Evolutionary conservation across 2,329 filamentous ascomycete genomes (phyloP).

Genomic region (Fusarium sp.): DNA sequence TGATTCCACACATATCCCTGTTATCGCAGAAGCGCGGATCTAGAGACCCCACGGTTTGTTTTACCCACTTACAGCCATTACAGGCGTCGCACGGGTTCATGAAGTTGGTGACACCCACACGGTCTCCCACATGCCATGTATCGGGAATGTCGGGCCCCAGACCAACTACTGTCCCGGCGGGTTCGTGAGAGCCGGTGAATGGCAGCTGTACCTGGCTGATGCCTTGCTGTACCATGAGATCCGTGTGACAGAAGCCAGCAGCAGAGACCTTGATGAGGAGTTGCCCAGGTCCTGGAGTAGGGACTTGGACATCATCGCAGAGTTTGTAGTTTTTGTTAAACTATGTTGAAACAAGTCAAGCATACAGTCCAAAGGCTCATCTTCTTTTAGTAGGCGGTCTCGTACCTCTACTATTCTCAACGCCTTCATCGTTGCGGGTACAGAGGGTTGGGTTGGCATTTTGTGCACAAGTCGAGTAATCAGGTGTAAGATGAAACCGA

Average conservation of each 20-base stretch:
- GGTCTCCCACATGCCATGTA: constrained; percentile 33
- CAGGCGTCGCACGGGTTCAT: constrained; percentile 37
- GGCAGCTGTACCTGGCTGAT: constrained; percentile 33
- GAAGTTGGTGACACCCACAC: constrained; percentile 39
- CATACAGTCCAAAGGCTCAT: no score
- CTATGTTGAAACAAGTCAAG: constrained; percentile 15
- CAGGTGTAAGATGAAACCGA: background rate
- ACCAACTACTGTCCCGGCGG: constrained; percentile 37
- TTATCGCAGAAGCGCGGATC: constrained; percentile 40
- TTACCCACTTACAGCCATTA: constrained; percentile 34
- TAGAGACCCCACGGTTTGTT: constrained; percentile 16
- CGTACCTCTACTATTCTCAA: constrained; percentile 38
- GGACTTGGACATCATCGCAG: constrained; percentile 24
- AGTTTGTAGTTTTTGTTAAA: constrained; percentile 30
- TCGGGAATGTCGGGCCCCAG: constrained; percentile 27
- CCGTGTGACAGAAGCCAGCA: constrained; percentile 39
- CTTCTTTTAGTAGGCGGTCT: background rate
- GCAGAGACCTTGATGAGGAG: constrained; percentile 30
- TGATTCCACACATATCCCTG: constrained; percentile 35
- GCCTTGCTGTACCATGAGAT: constrained; percentile 41
- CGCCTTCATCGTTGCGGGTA: constrained; percentile 36
- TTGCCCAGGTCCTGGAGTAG: constrained; percentile 19
- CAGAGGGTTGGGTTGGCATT: background rate
- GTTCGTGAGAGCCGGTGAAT: constrained; percentile 44
- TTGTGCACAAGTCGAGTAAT: background rate